Percentiles rank a stretch among this genome's conserved stretches.
These are phyloP conservation scores for Colletotrichum sansevieriae DNA, from an alignment of 2,329 filamentous ascomycete species.

Conservation along the genomic window DNA sequence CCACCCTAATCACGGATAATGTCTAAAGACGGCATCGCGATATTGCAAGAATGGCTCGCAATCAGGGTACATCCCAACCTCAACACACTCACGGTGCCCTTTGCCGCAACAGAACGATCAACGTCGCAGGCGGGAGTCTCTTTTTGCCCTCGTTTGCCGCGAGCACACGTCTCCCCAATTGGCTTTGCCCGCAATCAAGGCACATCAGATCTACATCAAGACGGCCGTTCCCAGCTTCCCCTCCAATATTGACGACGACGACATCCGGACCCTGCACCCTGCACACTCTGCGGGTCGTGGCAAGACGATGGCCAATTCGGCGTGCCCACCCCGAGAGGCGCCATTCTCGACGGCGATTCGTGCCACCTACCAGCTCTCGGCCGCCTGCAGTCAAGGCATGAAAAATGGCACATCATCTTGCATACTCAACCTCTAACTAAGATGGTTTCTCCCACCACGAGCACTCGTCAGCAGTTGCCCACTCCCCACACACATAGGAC, in stretches of 20 bases:
- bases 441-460: slow-evolving; percentile 19
- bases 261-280: slow-evolving; percentile 33
- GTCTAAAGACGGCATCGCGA: slow-evolving; percentile 32
- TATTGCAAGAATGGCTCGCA: slow-evolving; percentile 7
- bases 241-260: slow-evolving; percentile 17
- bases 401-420: slow-evolving; percentile 43
- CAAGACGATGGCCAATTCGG: slow-evolving; percentile 29
- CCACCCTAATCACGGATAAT: slow-evolving; percentile 38
- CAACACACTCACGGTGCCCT: slow-evolving; percentile 13
- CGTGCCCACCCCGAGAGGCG: slow-evolving; percentile 32
- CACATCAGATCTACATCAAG: slow-evolving; percentile 34
- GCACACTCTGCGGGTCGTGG: slow-evolving; percentile 5
- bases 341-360: slow-evolving; percentile 33
- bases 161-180: slow-evolving; percentile 30
- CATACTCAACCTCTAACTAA: slow-evolving; percentile 34
- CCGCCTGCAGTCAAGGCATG: slow-evolving; percentile 42
- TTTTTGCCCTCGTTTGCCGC: slow-evolving; percentile 37
- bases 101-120: slow-evolving; percentile 23
- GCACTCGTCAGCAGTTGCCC: slow-evolving; percentile 8
- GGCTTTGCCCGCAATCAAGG: slow-evolving; percentile 31
- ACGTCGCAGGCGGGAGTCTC: slow-evolving; percentile 32
- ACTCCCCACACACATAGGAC: slow-evolving; percentile 20
- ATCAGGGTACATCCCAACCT: slow-evolving; percentile 36
- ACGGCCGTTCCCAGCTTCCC: slow-evolving; percentile 26
- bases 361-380: slow-evolving; percentile 38